Conservation (phyloP, 2,329 filamentous ascomycete genomes). For the Sclerotinia minor region DNA sequence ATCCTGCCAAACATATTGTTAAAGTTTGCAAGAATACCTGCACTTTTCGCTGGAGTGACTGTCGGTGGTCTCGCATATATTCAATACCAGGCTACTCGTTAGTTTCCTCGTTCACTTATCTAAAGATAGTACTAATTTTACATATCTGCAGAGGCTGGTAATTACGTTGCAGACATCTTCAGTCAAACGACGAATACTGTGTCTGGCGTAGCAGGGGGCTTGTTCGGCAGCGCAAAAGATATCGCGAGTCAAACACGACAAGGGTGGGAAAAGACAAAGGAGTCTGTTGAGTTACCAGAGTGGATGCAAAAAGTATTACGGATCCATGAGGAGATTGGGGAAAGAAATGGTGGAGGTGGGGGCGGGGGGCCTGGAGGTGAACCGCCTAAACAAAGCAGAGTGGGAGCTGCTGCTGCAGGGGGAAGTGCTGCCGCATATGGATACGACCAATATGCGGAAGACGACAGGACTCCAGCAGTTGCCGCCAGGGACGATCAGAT, state of each 20-base stretch:
- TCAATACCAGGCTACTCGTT: constrained; percentile 92
- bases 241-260: constrained; percentile 76
- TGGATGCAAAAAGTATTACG: constrained; percentile 78
- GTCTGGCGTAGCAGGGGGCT: constrained; percentile 62
- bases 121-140: constrained; percentile 4
- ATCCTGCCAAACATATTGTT: constrained; percentile 83
- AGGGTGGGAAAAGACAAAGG: constrained; percentile 83
- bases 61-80: constrained; percentile 87
- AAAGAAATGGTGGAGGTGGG: constrained; percentile 41
- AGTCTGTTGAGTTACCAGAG: constrained; percentile 68
- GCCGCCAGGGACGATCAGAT: constrained; percentile 91
- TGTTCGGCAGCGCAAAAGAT: constrained; percentile 71
- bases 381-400: constrained; percentile 59
- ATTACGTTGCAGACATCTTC: constrained; percentile 74
- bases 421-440: constrained; percentile 78
- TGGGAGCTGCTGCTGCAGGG: constrained; percentile 62
- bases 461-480: constrained; percentile 64
- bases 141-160: constrained; percentile 62
- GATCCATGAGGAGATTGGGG: constrained; percentile 59
- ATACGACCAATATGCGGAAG: constrained; percentile 66
- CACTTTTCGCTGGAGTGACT: constrained; percentile 86
- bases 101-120: constrained; percentile 39
- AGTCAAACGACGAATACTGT: constrained; percentile 72
- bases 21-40: constrained; percentile 84
- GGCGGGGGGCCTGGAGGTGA: constrained; percentile 49